These are phyloP conservation scores for Coemansia sp. DNA, from an alignment of 192 early-diverging fungal genomes.

Conservation along the genomic window DNA sequence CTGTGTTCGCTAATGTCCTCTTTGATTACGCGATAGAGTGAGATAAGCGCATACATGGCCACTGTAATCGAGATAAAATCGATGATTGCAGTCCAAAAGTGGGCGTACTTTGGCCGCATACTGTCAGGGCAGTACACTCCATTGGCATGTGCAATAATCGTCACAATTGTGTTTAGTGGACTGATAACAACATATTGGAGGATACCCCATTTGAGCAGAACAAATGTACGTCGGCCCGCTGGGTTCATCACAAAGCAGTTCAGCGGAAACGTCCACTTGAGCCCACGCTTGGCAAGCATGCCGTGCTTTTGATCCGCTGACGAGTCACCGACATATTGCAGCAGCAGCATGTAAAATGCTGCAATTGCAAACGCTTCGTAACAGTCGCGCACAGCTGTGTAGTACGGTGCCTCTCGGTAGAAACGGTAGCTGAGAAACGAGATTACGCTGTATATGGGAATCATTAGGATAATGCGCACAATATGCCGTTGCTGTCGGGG, in stretches of 20 bases:
- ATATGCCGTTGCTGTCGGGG: conserved; percentile 77
- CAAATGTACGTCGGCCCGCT: conserved; percentile 51
- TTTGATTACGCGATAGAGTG: conserved; percentile 64
- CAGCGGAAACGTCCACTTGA: conserved; percentile 65
- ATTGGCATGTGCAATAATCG: conserved; percentile 61
- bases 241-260: conserved; percentile 63
- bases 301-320: conserved; percentile 47
- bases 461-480: conserved; percentile 72
- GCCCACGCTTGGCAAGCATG: conserved; percentile 38
- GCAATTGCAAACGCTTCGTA: conserved; percentile 76
- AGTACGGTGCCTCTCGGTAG: conserved; percentile 67
- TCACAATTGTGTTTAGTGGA: conserved; percentile 58
- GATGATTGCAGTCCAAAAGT: conserved; percentile 63
- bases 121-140: conserved; percentile 64
- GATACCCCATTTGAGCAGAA: conserved; percentile 63
- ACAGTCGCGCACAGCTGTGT: conserved; percentile 65
- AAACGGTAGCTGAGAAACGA: conserved; percentile 69
- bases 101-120: conserved; percentile 61
- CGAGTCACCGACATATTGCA: conserved; percentile 65
- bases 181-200: conserved; percentile 72
- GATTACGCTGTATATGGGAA: conserved; percentile 71
- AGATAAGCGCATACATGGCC: conserved; percentile 69
- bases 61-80: conserved; percentile 64
- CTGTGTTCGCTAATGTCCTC: conserved; percentile 55
- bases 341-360: conserved; percentile 69